Base-by-base conservation (phyloP, 495 filamentous ascomycete genomes). In the Xylaria curta region DNA sequence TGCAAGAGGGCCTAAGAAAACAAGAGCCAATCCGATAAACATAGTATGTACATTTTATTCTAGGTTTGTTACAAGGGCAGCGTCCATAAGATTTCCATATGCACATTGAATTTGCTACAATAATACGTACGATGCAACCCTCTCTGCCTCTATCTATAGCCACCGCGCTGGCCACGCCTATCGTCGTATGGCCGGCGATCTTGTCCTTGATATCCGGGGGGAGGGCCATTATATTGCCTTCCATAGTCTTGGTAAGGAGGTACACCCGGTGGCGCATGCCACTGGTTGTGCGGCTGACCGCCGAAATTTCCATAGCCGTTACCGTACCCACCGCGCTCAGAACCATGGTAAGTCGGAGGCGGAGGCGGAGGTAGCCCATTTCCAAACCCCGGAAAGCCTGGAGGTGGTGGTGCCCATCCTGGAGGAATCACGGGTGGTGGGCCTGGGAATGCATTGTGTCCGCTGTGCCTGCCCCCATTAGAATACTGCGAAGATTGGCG, bases 281-380 rank as follows among this genome's bases (percentile, higher is more conserved):
- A 53, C 64, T 72, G 72, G 38, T 65, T 61, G 49, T 73, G 64
- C 28, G 69, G 69, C 44, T 74, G 74, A 59, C 76, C 75, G 13
- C 78, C 76, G 46, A 66, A 68, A 38, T 74, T 71, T 10, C 77
- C 74, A 24, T 75, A 33, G 31, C 78, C 70, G 63, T 72, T 79
- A 24, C 74, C 74, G 47, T 80, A 76, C 31, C 74, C 75, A 53
- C 78, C 79, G 19, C 77, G 74, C 36, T 74, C 69, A 59, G 75
- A 72, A 4, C 75, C 75, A 28, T 74, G 70, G 60, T 78, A 74
- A 15, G 74, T 71, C 7, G 81, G 80, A n/a, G 84, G 84, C 8
- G 85, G 85, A 8, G 85, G 85, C 4, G 83, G 84, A 19, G 84
- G 81, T 40, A 75, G 49, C 17, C 85, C 83, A 61, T 78, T 75